Base-by-base conservation (phyloP, 2,329 filamentous ascomycete genomes). In the Verticillium dahliae region DNA sequence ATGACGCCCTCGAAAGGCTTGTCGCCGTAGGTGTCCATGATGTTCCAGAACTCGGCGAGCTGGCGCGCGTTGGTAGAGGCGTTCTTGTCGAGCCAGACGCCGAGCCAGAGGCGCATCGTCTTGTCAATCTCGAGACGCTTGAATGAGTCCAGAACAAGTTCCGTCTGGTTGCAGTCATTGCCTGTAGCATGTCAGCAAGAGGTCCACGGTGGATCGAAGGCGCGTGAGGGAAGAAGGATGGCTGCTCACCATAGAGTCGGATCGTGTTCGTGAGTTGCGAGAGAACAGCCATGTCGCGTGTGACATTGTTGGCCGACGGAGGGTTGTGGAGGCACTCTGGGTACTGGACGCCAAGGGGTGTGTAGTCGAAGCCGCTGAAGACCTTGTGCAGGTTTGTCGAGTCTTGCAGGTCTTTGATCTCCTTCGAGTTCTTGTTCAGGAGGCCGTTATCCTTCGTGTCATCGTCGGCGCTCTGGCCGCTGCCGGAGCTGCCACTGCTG, bases 141-240 rank as follows among this genome's bases (percentile, higher is more conserved):
- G 68, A 98, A 89, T 22, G 93, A 88, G 69, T 95, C 88, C 9
- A 98, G 79, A 1, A 96, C 85, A 90, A 98, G 95, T 74, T 97
- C 85, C 0, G 94, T 98, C 76, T 98, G 94, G 75, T 97, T 97
- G 82, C 94, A 98, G 77, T 98, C 94, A 13, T 92, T 98, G 11
- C 54, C 54, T 56, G 54, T 2, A 14, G 10, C 5, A 6, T 7
- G 54, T 56, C 27, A 56, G 54, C 13, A 3, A n/a, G 22, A 6
- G 5, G 9, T n/a, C 15, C 7, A 52, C 11, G 11, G 9, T 52
- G 15, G 14, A 27, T 27, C 27, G 27, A 27, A 27, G 3, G 27
- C 27, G 4, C 15, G 9, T 52, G 15, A 27, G n/a, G 7, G 9
- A 15, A 52, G 2, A 34, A 14, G 18, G 6, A 6, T 4, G n/a